Evolutionary conservation across 2,329 filamentous ascomycete genomes (phyloP).

Genomic region (Colletotrichum sp.): DNA sequence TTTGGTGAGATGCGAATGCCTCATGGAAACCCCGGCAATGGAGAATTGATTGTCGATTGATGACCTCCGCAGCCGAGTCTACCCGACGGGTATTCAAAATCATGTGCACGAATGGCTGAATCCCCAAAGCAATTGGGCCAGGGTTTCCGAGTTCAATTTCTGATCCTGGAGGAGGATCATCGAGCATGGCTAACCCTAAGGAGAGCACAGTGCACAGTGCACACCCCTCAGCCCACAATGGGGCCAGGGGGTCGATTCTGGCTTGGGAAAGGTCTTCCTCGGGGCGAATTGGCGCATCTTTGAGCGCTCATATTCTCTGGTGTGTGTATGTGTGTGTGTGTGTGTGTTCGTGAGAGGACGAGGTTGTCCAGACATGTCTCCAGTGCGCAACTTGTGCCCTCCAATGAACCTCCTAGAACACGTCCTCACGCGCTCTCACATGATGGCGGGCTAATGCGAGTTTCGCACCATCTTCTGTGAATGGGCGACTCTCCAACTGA

Average conservation of each 20-base stretch:
- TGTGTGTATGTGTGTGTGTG: background rate
- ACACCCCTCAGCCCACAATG: background rate
- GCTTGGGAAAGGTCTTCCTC: background rate
- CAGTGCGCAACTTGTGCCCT: background rate
- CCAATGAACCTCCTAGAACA: conserved; percentile 5
- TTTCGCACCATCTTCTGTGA: conserved; percentile 5
- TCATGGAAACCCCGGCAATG: background rate
- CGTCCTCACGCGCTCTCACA: conserved; percentile 19
- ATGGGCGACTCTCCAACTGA: conserved; percentile 14
- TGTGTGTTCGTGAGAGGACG: background rate
- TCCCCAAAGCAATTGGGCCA: conserved; percentile 14
- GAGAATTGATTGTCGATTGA: background rate
- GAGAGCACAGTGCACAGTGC: conserved; percentile 11
- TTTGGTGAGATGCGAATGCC: background rate
- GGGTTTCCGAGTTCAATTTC: conserved; percentile 14
- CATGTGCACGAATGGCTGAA: background rate
- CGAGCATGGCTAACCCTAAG: conserved; percentile 4
- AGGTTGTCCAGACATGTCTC: background rate
- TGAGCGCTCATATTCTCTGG: background rate
- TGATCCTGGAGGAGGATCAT: conserved; percentile 21
- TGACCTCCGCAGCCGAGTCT: conserved; percentile 6
- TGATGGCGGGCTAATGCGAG: conserved; percentile 22
- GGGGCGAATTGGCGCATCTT: background rate
- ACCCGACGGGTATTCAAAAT: conserved; percentile 2
- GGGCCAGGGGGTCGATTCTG: background rate